Evolutionary conservation across 371 early-diverging fungal species (phyloP).

Genomic region (Mortierella sp.): DNA sequence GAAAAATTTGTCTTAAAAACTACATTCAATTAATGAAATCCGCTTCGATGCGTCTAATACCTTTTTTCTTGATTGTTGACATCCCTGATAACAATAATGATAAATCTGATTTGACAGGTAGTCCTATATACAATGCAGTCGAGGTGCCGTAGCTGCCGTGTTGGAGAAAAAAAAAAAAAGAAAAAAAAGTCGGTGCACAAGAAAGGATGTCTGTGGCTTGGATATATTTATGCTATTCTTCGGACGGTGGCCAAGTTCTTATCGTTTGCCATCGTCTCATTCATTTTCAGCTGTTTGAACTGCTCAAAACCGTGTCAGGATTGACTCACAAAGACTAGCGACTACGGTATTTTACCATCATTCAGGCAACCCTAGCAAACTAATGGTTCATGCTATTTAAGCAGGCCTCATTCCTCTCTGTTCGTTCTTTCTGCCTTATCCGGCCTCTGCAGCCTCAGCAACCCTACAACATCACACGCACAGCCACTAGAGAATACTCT

Average conservation of each 20-base stretch:
- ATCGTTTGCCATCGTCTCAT: not conserved
- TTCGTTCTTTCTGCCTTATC: not conserved
- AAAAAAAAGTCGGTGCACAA: not conserved
- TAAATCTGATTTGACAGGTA: not conserved
- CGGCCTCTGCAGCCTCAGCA: not conserved
- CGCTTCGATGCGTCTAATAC: slow-evolving; percentile 9
- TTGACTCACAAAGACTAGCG: slow-evolving; percentile 23
- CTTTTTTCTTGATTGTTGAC: slow-evolving; percentile 53
- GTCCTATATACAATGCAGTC: slow-evolving; percentile 1
- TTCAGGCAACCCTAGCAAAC: not conserved
- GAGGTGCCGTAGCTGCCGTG: not conserved
- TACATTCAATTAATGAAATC: not conserved
- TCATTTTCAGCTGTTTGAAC: not conserved
- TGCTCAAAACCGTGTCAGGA: slow-evolving; percentile 6
- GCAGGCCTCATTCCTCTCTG: not conserved
- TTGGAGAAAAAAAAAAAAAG: slow-evolving; percentile 12
- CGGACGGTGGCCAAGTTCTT: slow-evolving; percentile 2
- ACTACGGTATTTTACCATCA: slow-evolving; percentile 19
- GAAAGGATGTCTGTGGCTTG: slow-evolving; percentile 12
- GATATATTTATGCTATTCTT: not conserved
- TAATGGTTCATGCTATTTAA: slow-evolving; percentile 15
- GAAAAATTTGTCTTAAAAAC: not conserved
- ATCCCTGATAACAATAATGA: slow-evolving; percentile 7
- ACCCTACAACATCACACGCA: slow-evolving; percentile 6
- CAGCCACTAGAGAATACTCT: slow-evolving; percentile 4